Base-by-base conservation (phyloP, 2,329 filamentous ascomycete genomes). In the Graphilbum fragrans region DNA sequence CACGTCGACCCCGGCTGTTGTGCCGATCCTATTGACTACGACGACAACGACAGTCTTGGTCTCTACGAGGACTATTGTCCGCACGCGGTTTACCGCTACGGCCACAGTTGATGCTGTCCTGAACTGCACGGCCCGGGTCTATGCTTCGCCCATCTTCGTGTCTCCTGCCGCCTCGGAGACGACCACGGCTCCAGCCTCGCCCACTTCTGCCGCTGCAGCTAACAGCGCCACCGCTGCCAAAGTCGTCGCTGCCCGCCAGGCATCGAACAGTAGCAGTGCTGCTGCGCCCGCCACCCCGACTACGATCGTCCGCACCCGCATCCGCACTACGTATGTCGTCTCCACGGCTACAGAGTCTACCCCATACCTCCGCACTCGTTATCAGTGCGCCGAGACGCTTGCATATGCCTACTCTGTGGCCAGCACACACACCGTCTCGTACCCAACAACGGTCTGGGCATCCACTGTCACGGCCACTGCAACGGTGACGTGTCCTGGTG, bases 401-500 rank as follows among this genome's bases (percentile, higher is more conserved):
- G 47, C 42, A 5, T 45, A 48, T 16, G 38, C 35, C 33, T 47
- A 46, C 33, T 45, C 43, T 4, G 44, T 46, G 5, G 48, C 48
- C 40, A 41, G 33, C 6, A 49, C 48, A 7, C 44, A 35, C 2
- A 52, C 50, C 2, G 22, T 47, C 8, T n/a, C 35, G 5, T 44
- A 41, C 37, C 45, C 48, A 3, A n/a, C 38, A 4, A 44, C 42
- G 1, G 35, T 38, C 8, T 44, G 27, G 19, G 38, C 34, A 17
- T 43, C 38, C 23, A 47, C 47, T 5, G 47, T 37, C 11, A 49
- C 47, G 16, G 45, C 37, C 20, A 44, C 42, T 16, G 37, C 48
- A 2, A 46, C 41, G 8, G 39, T 50, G 14, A 33, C 38, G n/a
- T 44, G 45, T 31, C 42, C 44, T 5, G 38, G 37, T 20, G 34